Evolutionary conservation across 306 rosid species (phyloP).

Genomic region (Potentilla sterilis): DNA sequence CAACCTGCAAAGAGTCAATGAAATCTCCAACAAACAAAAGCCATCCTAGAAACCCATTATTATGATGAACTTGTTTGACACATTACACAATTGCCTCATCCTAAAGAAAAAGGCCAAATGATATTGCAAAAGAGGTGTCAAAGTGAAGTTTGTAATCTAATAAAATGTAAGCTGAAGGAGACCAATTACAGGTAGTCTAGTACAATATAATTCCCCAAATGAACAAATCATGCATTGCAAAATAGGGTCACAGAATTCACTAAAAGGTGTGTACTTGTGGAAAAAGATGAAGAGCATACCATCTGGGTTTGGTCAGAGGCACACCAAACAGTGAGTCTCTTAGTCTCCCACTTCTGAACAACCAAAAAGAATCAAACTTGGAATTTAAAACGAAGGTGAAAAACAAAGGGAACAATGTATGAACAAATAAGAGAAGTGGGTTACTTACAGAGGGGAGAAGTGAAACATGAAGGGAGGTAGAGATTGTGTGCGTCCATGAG

Average conservation of each 20-base stretch:
- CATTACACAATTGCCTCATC: slow-evolving; percentile 2
- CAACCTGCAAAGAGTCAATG: slow-evolving; percentile 33
- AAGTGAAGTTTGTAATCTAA: too few relatives aligned
- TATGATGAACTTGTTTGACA: background rate
- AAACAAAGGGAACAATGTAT: too few relatives aligned
- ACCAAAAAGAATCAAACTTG: background rate
- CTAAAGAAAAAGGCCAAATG: too few relatives aligned
- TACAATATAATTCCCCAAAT: too few relatives aligned
- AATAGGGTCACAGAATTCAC: background rate
- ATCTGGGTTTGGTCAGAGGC: slow-evolving; percentile 45
- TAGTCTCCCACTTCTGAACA: slow-evolving; percentile 35
- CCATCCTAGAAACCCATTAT: background rate
- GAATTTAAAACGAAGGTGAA: too few relatives aligned
- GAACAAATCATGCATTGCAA: slow-evolving; percentile 5
- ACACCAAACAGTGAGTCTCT: slow-evolving; percentile 52
- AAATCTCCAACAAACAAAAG: slow-evolving; percentile 33
- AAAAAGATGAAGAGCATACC: slow-evolving; percentile 34
- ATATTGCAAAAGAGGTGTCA: too few relatives aligned
- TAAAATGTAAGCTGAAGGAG: too few relatives aligned
- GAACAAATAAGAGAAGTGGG: slow-evolving; percentile 5
- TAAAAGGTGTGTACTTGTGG: background rate
- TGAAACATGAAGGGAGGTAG: slow-evolving; percentile 48
- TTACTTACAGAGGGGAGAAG: slow-evolving; percentile 47
- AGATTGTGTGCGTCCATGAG: slow-evolving; percentile 57
- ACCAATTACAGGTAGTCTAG: too few relatives aligned